Evolutionary conservation across 805 yeast species (phyloP).

Genomic region (Candida nonsorbophila): DNA sequence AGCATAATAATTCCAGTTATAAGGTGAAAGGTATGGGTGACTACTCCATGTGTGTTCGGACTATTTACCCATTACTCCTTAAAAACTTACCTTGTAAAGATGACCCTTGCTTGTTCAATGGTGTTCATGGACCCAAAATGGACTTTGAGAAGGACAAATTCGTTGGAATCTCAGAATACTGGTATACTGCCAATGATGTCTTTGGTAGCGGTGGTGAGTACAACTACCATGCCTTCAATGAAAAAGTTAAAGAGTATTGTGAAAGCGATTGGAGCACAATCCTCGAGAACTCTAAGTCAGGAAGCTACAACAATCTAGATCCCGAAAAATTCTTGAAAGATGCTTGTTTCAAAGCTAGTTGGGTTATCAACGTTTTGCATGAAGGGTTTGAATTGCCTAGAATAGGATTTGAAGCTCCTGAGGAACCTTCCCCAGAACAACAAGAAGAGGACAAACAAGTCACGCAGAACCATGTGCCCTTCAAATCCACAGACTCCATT

Average conservation of each 20-base stretch:
- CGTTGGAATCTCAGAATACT: slow-evolving; percentile 92
- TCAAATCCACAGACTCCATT: slow-evolving; percentile 76
- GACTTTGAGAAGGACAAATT: slow-evolving; percentile 77
- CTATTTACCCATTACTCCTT: slow-evolving; percentile 70
- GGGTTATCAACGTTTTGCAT: slow-evolving; percentile 86
- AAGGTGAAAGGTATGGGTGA: slow-evolving; percentile 71
- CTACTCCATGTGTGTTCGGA: slow-evolving; percentile 65
- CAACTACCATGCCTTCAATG: slow-evolving; percentile 65
- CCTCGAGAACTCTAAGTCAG: slow-evolving; percentile 45
- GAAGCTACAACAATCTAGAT: slow-evolving; percentile 53
- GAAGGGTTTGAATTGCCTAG: slow-evolving; percentile 91
- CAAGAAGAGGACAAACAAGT: slow-evolving; percentile 25
- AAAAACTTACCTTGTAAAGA: slow-evolving; percentile 80
- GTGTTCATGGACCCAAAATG: slow-evolving; percentile 88
- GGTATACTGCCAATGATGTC: slow-evolving; percentile 94
- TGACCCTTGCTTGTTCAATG: slow-evolving; percentile 89
- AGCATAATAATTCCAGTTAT: slow-evolving; percentile 42
- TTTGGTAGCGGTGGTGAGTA: slow-evolving; percentile 87
- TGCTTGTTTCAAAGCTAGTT: slow-evolving; percentile 91
- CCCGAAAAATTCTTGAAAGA: slow-evolving; percentile 50
- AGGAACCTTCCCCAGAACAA: slow-evolving; percentile 11
- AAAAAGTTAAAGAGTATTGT: slow-evolving; percentile 67
- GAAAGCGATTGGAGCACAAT: slow-evolving; percentile 63
- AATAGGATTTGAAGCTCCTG: slow-evolving; percentile 44
- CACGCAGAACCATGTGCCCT: slow-evolving; percentile 46